Base-by-base conservation (phyloP, 2,329 filamentous ascomycete species). In the Nakataea oryzae region DNA sequence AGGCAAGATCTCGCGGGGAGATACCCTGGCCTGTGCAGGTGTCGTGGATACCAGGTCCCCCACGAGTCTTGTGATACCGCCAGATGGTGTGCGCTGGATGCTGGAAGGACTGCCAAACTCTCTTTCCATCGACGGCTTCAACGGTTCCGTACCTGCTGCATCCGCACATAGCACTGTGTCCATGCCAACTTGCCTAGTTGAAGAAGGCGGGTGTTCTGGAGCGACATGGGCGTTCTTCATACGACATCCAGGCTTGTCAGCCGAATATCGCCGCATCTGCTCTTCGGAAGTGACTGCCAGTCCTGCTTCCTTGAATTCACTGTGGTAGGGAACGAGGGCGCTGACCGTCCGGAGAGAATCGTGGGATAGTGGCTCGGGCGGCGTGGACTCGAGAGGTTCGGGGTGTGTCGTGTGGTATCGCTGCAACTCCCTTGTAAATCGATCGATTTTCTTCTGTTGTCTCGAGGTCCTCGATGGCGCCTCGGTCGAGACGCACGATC, bases 251-350 rank as follows among this genome's bases (percentile, higher is more conserved):
- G 41, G 21, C 41, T 8, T 50, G 21, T 9, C 17, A 17, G 6
- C 41, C 6, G 41, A 50, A n/a, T n/a, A 11, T n/a, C 2, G 41
- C 41, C 41, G 41, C 41, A 50, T 73, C 69, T 76, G 78, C 66
- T 78, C 82, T 63, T 65, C 74, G 64, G 83, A 84, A 13, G 83
- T 85, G 1, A 86, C 78, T 2, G 82, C 81, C 59, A 86, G 74
- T 1, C 82, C 81, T 61, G 80, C 82, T 62, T 76, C 76, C 62
- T 73, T 73, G 64, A 86, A 84, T 64, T 86, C 77, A 4, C 77
- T 72, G 58, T 76, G 78, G 66, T 80, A 86, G 2, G 82, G 82
- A 29, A 83, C 68, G 3, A 86, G 71, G 32, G 79, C 80, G 29
- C 78, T 75, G 24, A 86, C 74, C 2, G 83, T 85, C 63, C 78